Base-by-base conservation (phyloP, 192 early-diverging fungal genomes). In the Rhizoclosmatium globosum region DNA sequence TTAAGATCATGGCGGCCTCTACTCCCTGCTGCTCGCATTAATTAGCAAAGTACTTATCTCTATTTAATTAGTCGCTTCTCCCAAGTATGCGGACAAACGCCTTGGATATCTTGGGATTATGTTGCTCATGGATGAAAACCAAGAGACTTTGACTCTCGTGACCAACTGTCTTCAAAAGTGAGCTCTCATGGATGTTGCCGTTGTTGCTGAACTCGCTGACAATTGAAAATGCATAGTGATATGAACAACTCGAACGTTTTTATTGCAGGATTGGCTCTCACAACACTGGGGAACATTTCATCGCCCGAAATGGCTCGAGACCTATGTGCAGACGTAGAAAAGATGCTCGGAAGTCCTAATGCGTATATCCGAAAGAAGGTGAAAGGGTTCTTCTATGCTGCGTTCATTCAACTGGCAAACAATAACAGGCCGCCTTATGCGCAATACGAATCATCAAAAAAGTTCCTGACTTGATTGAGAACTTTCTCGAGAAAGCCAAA, bases 111-210 rank as follows among this genome's bases (percentile, higher is more conserved):
- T 99, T 43, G 98, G 98, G 41, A 97, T 95, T 68, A 96, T 97
- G 94, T 89, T 99, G 61, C 86, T 99, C 39, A 85, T 99, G 67
- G 98, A 99, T 83, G 98, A 99, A 82, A 97, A 96, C 78, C 96
- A 97, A 78, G 96, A 97, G 76, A 94, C 96, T 1, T 84, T 99
- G 80, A 99, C 98, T n/a, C 86, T 99, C 59, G 93, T 99, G 45
- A 99, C 98, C 31, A 99, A 99, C 87, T 97, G 93, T 42, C 90
- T 98, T 50, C 98, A 99, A 82, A 99, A 96, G 94, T 96, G 90
- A 65, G 89, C 45, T 13, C 7, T 9, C 15, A 64, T 13, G n/a
- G n/a, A 31, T 11, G 38, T 64, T 9, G 61, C n/a, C 23, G 13
- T 64, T 9, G 15, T n/a, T 21, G 1, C 61, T 64, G 11, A 9